Base-by-base conservation (phyloP, 1,139 yeast species). In the Pichia sp. region DNA sequence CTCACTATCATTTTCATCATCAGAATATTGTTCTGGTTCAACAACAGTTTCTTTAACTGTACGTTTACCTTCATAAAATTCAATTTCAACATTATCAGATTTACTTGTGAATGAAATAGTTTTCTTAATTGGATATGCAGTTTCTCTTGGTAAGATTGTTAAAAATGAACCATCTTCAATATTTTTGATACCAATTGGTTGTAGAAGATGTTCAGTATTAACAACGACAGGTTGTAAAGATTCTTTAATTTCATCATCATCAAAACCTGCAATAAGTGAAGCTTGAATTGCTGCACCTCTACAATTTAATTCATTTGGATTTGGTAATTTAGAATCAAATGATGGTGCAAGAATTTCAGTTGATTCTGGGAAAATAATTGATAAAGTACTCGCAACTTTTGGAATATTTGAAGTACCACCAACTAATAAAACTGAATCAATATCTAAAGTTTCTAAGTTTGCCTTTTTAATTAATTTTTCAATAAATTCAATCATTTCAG, bases 221-320 rank as follows among this genome's bases (percentile, higher is more conserved):
- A 90, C 79, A 56, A 91, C 88, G 55, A 87, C 80, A 46, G 97
- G 95, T 70, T 87, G 87, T 62, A 85, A 76, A 56, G 96, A 85
- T 71, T 90, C 96, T 52, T 77, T 75, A 63, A 93, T 79, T 73
- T 91, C 98, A 51, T 87, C 95, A 55, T 79, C 88, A 66, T 91
- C 98, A 63, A 85, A 89, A 51, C 82, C 75, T 64, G 88, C 87
- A 60, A 91, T 78, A 68, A 95, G 75, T 44, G 96, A 82, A 49
- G 97, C 99, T 77, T 95, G 99, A 68, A 93, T 79, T 56, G 99
- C 97, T 57, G 96, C 96, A 73, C 99, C 99, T 68, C 96, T 86
- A 60, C 96, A 84, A 60, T 86, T 77, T 66, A 90, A 78, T 74
- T 95, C 99, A 64, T 88, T 82, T 57, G 99, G 97, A 74, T 86